Evolutionary conservation across 495 filamentous ascomycete species (phyloP).

Genomic region (Talaromyces trachyspermus): DNA sequence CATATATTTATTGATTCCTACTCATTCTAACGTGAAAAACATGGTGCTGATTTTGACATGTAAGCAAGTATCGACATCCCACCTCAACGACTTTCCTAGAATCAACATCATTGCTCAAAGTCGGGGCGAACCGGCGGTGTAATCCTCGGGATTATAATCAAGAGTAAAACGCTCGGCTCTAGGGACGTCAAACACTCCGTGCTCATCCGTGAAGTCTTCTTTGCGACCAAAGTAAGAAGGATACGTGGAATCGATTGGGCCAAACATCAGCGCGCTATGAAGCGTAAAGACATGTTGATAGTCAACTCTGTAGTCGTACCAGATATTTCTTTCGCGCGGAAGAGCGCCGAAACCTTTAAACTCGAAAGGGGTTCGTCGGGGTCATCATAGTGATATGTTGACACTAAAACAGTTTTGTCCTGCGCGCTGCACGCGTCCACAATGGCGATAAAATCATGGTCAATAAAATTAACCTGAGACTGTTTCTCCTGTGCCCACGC

Average conservation of each 20-base stretch:
- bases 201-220: constrained; percentile 12
- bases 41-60: too few species aligned
- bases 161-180: constrained; percentile 8
- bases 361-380: constrained; percentile 6
- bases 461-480: constrained; percentile 7
- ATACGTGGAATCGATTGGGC: constrained; percentile 2
- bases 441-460: constrained; percentile 10
- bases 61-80: too few species aligned
- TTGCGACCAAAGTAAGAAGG: constrained; percentile 10
- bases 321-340: constrained; percentile 3
- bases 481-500: constrained; percentile 10
- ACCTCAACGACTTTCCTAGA: too few species aligned
- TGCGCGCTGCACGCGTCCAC: constrained; percentile 7
- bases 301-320: constrained; percentile 10
- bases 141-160: too few species aligned
- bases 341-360: constrained; percentile 8
- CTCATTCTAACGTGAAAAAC: too few species aligned
- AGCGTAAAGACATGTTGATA: constrained; percentile 1
- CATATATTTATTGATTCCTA: too few species aligned
- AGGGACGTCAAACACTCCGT: constrained; percentile 6
- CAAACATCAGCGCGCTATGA: neutral
- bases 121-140: too few species aligned
- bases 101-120: too few species aligned
- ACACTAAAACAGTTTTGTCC: constrained; percentile 8
- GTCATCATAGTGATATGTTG: neutral